These are phyloP conservation scores for Populus ilicifolia DNA, from an alignment of 345 rosid genomes.

Conservation along the genomic window DNA sequence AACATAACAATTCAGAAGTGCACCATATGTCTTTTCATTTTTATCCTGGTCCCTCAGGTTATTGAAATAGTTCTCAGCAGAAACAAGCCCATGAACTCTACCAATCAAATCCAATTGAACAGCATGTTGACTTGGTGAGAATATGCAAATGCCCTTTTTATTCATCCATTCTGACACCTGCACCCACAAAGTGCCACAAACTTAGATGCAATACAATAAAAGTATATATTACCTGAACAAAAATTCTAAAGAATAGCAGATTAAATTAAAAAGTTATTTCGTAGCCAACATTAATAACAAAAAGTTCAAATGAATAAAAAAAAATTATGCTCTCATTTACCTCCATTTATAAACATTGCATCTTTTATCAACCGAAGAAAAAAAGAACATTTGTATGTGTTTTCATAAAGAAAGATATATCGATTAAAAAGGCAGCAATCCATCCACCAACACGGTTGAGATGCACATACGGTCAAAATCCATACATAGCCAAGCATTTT, in stretches of 20 bases:
- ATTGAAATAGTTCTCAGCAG: conserved; percentile 69
- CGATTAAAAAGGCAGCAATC: neutral
- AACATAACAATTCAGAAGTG: conserved; percentile 77
- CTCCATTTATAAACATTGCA: neutral
- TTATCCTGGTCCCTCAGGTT: conserved; percentile 59
- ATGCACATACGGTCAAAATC: neutral
- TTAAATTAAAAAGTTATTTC: no score
- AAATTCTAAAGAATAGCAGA: neutral
- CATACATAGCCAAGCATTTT: neutral
- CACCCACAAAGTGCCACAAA: conserved; percentile 11
- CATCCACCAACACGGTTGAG: neutral
- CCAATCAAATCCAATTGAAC: conserved; percentile 80
- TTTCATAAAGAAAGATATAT: neutral
- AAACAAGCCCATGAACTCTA: conserved; percentile 53
- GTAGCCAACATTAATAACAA: neutral
- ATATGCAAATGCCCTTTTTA: conserved; percentile 47
- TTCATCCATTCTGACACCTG: conserved; percentile 89
- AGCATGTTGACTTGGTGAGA: conserved; percentile 69
- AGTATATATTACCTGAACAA: neutral
- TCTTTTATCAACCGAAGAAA: neutral
- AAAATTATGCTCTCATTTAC: no score
- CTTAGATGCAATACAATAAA: neutral
- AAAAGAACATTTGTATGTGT: neutral
- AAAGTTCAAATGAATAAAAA: no score
- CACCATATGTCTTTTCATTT: conserved; percentile 74